These are phyloP conservation scores for Sphagnum fallax DNA, from an alignment of 228 moss, liverwort and hornwort species.

Conservation along the genomic window DNA sequence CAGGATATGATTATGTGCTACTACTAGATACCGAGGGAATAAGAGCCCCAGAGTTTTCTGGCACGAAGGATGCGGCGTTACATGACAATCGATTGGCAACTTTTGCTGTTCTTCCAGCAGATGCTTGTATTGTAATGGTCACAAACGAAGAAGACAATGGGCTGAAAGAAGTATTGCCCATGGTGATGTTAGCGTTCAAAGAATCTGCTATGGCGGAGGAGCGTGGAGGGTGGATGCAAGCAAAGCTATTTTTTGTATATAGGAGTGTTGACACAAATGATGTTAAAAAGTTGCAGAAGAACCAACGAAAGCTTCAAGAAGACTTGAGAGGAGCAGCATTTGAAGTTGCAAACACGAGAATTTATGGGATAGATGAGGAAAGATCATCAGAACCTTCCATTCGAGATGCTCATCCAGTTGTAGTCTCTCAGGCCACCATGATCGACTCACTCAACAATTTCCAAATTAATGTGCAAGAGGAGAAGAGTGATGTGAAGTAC, in stretches of 20 bases:
- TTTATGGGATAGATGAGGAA: too few relatives aligned
- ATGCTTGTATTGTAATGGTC: conserved; percentile 10
- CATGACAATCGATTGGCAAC: conserved; percentile 10
- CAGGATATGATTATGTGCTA: conserved; percentile 5
- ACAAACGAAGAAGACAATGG: background rate
- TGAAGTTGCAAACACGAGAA: too few relatives aligned
- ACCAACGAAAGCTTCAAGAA: conserved; percentile 2
- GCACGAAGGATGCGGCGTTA: background rate
- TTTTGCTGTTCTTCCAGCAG: conserved; percentile 11
- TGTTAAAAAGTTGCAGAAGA: background rate
- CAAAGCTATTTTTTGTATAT: background rate
- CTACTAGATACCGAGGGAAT: conserved; percentile 10
- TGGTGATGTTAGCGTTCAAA: conserved; percentile 6
- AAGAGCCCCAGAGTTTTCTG: conserved; percentile 5
- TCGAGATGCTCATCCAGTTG: too few relatives aligned
- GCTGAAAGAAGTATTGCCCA: conserved; percentile 7
- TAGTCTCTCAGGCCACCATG: too few relatives aligned
- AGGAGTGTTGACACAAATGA: conserved; percentile 3
- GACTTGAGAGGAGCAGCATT: background rate
- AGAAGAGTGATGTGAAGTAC: too few relatives aligned
- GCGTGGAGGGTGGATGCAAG: background rate
- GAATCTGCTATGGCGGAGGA: conserved; percentile 3
- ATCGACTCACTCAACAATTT: too few relatives aligned
- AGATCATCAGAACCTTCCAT: too few relatives aligned
- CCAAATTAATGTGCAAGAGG: too few relatives aligned